phyloP scores from a whole-genome alignment of 164 flowering plant species.

The Vitis rotundifolia region DNA sequence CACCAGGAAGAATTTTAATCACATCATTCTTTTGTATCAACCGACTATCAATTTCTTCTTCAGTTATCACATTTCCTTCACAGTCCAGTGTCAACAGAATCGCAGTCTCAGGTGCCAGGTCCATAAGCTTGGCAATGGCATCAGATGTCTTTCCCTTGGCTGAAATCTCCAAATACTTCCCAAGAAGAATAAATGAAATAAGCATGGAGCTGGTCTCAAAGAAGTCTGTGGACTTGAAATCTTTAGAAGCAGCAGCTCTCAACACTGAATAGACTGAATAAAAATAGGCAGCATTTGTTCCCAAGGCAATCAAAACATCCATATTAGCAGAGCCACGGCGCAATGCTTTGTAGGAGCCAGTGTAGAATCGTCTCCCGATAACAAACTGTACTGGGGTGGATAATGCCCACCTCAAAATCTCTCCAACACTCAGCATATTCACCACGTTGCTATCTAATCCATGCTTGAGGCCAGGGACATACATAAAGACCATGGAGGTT shows the following conservation, averaged over 20 bases:
- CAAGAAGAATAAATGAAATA: conserved; percentile 82
- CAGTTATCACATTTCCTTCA: conserved; percentile 61
- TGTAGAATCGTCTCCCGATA: conserved; percentile 67
- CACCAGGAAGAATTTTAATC: conserved; percentile 81
- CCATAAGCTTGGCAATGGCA: conserved; percentile 88
- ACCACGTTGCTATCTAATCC: conserved; percentile 45
- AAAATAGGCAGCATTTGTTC: conserved; percentile 92
- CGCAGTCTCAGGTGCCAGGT: conserved; percentile 81
- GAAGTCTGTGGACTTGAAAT: conserved; percentile 68
- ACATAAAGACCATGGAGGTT: conserved; percentile 83
- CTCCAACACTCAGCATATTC: conserved; percentile 57
- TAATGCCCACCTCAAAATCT: conserved; percentile 59
- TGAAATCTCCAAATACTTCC: conserved; percentile 81
- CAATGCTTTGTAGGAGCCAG: conserved; percentile 63
- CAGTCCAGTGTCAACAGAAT: conserved; percentile 51
- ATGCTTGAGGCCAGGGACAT: conserved; percentile 56
- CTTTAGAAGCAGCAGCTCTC: conserved; percentile 59
- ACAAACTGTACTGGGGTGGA: conserved; percentile 78
- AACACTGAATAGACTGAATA: conserved; percentile 77
- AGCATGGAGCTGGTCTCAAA: conserved; percentile 98
- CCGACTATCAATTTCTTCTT: conserved; percentile 74
- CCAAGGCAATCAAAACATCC: conserved; percentile 93
- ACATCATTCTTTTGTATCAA: conserved; percentile 79
- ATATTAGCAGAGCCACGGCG: conserved; percentile 82
- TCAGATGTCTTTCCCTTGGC: conserved; percentile 93